Conservation (phyloP, 805 yeast genomes). For the Saccharomycopsis sp. region DNA sequence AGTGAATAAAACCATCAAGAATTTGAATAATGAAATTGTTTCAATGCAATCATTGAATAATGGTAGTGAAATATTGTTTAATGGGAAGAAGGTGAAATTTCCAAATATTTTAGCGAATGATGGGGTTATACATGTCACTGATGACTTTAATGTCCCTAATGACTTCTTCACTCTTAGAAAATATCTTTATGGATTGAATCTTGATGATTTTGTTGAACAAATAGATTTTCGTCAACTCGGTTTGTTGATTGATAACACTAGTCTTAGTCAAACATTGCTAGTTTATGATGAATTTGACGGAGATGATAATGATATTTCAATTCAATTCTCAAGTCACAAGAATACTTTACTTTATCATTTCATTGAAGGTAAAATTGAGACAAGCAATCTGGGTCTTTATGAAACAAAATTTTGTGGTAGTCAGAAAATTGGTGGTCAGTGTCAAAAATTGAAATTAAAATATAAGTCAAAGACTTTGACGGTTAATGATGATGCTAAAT, state of each 20-base stretch:
- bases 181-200: constrained; percentile 51
- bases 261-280: constrained; percentile 53
- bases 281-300: constrained; percentile 38
- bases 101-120: constrained; percentile 39
- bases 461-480: constrained; percentile 27
- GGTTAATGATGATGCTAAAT: constrained; percentile 46
- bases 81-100: constrained; percentile 30
- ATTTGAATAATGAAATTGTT: constrained; percentile 26
- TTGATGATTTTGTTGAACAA: constrained; percentile 62
- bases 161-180: constrained; percentile 45
- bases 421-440: constrained; percentile 51
- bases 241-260: constrained; percentile 47
- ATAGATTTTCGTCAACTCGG: constrained; percentile 51
- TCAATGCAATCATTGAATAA: constrained; percentile 24
- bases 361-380: constrained; percentile 36
- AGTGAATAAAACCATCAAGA: constrained; percentile 21
- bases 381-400: constrained; percentile 33
- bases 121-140: constrained; percentile 46
- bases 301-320: constrained; percentile 22
- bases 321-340: constrained; percentile 28
- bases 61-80: constrained; percentile 33
- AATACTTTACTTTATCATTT: constrained; percentile 58
- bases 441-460: constrained; percentile 49
- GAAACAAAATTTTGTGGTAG: constrained; percentile 49
- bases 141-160: constrained; percentile 26